Evolutionary conservation across 2,329 filamentous ascomycete species (phyloP).

Genomic region (Cladobotryum protrusum): DNA sequence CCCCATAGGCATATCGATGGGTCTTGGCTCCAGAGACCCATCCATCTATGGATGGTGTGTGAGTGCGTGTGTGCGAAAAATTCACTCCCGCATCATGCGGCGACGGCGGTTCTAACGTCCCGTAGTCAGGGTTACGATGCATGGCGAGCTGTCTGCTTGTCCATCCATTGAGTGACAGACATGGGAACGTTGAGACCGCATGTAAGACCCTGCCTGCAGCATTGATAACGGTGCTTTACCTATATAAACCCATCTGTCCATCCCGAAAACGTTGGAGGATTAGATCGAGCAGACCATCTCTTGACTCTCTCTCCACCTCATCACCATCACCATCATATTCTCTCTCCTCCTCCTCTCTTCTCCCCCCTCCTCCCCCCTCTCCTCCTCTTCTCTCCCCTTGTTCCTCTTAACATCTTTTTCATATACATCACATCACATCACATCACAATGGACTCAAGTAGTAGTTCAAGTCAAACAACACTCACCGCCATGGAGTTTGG

Average conservation of each 20-base stretch:
- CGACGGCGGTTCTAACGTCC: not conserved
- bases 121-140: conserved; percentile 7
- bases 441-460: conserved; percentile 15
- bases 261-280: too few species aligned
- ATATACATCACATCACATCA: not conserved
- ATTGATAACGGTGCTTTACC: not conserved
- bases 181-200: not conserved
- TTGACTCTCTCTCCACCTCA: not conserved
- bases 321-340: not conserved
- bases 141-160: conserved; percentile 5
- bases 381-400: not conserved
- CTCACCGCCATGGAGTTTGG: conserved; percentile 9
- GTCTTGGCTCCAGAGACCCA: conserved; percentile 1
- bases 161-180: not conserved
- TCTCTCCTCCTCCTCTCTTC: not conserved
- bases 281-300: too few species aligned
- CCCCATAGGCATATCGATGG: conserved; percentile 5
- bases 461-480: conserved; percentile 4
- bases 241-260: conserved; percentile 5
- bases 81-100: conserved; percentile 1
- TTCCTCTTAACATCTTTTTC: too few species aligned
- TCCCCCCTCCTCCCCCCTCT: not conserved
- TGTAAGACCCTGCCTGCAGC: too few species aligned
- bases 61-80: not conserved
- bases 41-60: conserved; percentile 1